Base-by-base conservation (phyloP, 345 rosid species). In the Melaleuca alternifolia region DNA sequence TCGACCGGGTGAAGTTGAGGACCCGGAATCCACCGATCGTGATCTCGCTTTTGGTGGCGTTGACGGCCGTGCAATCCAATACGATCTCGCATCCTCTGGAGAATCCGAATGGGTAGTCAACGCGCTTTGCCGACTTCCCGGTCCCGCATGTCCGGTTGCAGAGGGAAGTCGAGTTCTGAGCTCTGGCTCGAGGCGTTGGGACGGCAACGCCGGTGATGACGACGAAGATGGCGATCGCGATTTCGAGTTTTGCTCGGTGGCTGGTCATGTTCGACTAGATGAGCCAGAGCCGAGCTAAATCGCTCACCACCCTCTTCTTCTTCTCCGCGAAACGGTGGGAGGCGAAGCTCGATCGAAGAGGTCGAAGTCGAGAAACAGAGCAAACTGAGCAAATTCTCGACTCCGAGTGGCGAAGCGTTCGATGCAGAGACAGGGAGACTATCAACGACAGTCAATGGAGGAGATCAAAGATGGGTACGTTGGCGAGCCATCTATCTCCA, bases 31-130 rank as follows among this genome's bases (percentile, higher is more conserved):
- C 89, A 10, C 95, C 96, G 54, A 95, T 92, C 65, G 1, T 41
- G 30, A 91, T 84, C 54, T 33, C 44, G 56, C 41, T 37, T 5
- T 84, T 83, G 11, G 54, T 50, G 12, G 59, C 26, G 11, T 50
- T 18, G 5, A 48, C 0, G 33, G 26, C 18, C 53, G 2, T 50
- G 88, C 99, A 97, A 33, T 37, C 50, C 24, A 97, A 87, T 9
- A 1, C 54, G 91, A 97, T 95, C 51, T 28, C 84, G 82, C 96
- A 96, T 11, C 83, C 90, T 18, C 37, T 0, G 3, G 98, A 90
- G 90, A 95, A 96, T n/a, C 99, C 98, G 86, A 96, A 97, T 1
- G 99, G 99, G 84, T 92, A 94, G 44, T 90, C 88, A 21, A 95
- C 87, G 16, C 14, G 4, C 24, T 44, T 86, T 4, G 86, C 48